phyloP scores from a whole-genome alignment of 1,284 basidiomycete genomes.

The Tylopilus orsonianus region DNA sequence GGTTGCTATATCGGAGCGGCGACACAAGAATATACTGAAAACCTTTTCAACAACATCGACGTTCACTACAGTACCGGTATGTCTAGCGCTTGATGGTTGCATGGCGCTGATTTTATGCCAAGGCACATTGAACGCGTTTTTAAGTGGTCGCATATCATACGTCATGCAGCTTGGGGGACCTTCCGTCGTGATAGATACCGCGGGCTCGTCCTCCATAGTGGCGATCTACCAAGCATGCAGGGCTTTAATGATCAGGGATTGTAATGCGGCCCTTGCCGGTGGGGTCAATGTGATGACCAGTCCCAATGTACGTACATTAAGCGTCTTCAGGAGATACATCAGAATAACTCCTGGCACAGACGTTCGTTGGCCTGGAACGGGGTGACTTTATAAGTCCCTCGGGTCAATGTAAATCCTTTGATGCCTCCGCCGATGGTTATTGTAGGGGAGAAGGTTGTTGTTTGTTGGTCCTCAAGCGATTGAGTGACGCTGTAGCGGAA shows the following conservation, averaged over 20 bases:
- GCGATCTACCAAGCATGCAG: conserved; percentile 69
- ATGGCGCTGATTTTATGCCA: conserved; percentile 9
- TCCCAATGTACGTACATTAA: conserved; percentile 58
- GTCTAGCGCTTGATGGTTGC: conserved; percentile 12
- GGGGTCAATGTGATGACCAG: conserved; percentile 73
- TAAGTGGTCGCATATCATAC: conserved; percentile 70
- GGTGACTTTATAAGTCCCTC: conserved; percentile 67
- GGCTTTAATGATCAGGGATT: conserved; percentile 60
- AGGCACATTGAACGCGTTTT: conserved; percentile 69
- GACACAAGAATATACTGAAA: conserved; percentile 68
- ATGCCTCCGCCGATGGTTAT: conserved; percentile 70
- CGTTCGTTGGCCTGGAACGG: conserved; percentile 66
- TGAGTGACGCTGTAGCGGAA: conserved; percentile 61
- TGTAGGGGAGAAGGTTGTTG: conserved; percentile 72
- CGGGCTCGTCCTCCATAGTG: conserved; percentile 68
- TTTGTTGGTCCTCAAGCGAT: conserved; percentile 68
- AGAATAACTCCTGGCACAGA: conserved; percentile 39
- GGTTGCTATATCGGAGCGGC: conserved; percentile 68
- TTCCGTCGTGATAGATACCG: conserved; percentile 68
- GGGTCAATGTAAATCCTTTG: conserved; percentile 71
- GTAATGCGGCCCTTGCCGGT: conserved; percentile 67
- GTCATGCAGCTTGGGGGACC: conserved; percentile 67
- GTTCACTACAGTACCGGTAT: conserved; percentile 72
- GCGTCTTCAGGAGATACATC: neutral
- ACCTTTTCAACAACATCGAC: conserved; percentile 60